These are phyloP conservation scores for Fusarium staphyleae DNA, from an alignment of 2,329 filamentous ascomycete species.

Conservation along the genomic window DNA sequence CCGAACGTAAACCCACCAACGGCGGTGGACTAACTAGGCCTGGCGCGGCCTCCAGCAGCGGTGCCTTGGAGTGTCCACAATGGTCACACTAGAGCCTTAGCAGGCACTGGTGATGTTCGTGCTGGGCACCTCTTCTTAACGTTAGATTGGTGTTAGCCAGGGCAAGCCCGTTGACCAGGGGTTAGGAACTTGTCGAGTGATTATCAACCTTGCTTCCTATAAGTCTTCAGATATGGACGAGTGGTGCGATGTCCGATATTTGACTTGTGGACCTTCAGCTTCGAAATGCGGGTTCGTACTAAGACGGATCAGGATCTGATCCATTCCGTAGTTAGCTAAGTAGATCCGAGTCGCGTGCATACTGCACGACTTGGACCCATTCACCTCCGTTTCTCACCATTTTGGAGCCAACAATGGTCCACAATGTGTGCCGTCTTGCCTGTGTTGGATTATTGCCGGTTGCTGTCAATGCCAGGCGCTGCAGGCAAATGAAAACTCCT, in stretches of 20 bases:
- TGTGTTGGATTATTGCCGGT: constrained; percentile 13
- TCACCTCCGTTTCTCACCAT: background rate
- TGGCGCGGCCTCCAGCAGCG: constrained; percentile 7
- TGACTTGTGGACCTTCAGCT: background rate
- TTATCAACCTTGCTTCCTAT: background rate
- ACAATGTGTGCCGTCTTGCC: constrained; percentile 4
- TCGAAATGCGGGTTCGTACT: background rate
- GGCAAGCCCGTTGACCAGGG: background rate
- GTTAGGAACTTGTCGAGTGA: background rate
- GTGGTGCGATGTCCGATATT: no score
- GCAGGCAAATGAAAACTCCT: constrained; percentile 17
- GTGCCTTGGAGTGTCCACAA: constrained; percentile 8
- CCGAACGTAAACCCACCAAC: constrained; percentile 8
- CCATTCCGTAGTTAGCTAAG: background rate
- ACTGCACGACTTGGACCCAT: background rate
- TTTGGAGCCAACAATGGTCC: background rate
- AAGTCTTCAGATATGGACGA: no score
- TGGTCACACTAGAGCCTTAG: constrained; percentile 4
- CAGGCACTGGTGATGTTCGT: constrained; percentile 15
- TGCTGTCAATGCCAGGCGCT: constrained; percentile 29
- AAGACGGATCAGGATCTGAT: constrained; percentile 1
- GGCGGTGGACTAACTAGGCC: constrained; percentile 1
- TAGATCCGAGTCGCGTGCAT: constrained; percentile 18
- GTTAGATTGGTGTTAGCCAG: background rate
- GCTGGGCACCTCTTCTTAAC: constrained; percentile 15